Evolutionary conservation across 306 rosid species (phyloP), one percentile per base, ranked within the genome.

Genomic region (Purshia tridentata): DNA sequence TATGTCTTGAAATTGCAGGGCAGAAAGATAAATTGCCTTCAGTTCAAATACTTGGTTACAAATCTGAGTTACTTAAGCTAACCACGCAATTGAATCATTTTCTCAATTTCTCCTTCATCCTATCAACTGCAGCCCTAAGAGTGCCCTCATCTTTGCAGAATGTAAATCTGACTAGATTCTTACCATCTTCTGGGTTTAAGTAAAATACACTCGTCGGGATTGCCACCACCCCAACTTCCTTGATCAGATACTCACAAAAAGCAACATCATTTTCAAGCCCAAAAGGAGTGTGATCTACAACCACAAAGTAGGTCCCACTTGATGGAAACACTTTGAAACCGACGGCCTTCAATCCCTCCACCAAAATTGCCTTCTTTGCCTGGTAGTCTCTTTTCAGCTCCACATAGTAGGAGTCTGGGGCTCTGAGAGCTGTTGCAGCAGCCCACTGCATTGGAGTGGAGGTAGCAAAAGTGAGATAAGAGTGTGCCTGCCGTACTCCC

Each of bases 211-310:
- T 94, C 35, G 96, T 88, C 6, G 99, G 99, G 41, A 94, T 94
- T 62, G 98, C 99, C 64, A 84, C 99, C 13, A 94, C 98, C 55
- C 99, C 98, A 19, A 94, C 92, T 79, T 91, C 98, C 81, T 90
- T 90, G 67, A 91, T 88, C 57, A 91, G 85, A 86, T 91, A 90
- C 81, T 94, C 96, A 19, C 96, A 91, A 50, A 94, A 94, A 19
- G 89, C 89, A 56, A 94, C 72, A 72, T 94, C 98, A 47, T 91
- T 85, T 65, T 91, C 86, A 64, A 80, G 78, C 67, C 99, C 98
- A 55, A 94, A 94, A 54, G 99, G 91, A 49, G 99, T 88, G 85
- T 94, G 99, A 81, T 94, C 98, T 2, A 91, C 98, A 69, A 91
- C 85, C 67, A 94, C 90, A 65, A 94, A 94, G 86, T 88, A 94